Evolutionary conservation across 495 filamentous ascomycete species (phyloP).

Genomic region (Xylaria bambusicola): DNA sequence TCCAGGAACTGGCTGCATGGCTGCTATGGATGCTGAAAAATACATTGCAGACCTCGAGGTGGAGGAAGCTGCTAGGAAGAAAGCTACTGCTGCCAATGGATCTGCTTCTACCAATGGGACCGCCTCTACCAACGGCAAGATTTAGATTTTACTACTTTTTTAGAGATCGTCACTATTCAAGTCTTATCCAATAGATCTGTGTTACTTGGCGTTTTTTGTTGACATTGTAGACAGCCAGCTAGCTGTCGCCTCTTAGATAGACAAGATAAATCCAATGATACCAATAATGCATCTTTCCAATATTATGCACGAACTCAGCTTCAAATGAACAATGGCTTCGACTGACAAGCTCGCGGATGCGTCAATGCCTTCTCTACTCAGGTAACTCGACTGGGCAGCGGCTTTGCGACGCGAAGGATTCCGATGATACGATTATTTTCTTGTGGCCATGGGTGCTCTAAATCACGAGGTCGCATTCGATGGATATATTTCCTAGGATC

Average conservation of each 20-base stretch:
- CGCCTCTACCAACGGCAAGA: slow-evolving; percentile 36
- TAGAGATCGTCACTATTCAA: not conserved
- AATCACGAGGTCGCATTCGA: too few relatives aligned
- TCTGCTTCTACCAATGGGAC: too few relatives aligned
- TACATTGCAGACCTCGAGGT: slow-evolving; percentile 76
- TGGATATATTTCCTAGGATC: too few relatives aligned
- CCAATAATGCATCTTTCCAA: slow-evolving; percentile 8
- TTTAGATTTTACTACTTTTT: slow-evolving; percentile 9
- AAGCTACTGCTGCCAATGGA: slow-evolving; percentile 27
- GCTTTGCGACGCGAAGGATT: not conserved
- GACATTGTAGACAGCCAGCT: slow-evolving; percentile 10
- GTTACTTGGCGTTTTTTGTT: not conserved
- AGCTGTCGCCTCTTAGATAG: slow-evolving; percentile 8
- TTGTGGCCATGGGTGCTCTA: not conserved
- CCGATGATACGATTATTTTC: not conserved
- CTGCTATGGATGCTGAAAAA: slow-evolving; percentile 93
- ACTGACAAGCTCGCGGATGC: too few relatives aligned
- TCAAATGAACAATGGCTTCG: too few relatives aligned
- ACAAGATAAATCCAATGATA: too few relatives aligned
- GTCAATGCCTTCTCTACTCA: too few relatives aligned
- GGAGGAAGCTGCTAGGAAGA: slow-evolving; percentile 37
- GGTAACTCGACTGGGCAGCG: not conserved
- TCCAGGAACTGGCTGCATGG: slow-evolving; percentile 89
- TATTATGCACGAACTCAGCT: not conserved
- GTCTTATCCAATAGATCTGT: slow-evolving; percentile 8